Evolutionary conservation across 495 filamentous ascomycete species (phyloP).

Genomic region (Glonium stellatum): DNA sequence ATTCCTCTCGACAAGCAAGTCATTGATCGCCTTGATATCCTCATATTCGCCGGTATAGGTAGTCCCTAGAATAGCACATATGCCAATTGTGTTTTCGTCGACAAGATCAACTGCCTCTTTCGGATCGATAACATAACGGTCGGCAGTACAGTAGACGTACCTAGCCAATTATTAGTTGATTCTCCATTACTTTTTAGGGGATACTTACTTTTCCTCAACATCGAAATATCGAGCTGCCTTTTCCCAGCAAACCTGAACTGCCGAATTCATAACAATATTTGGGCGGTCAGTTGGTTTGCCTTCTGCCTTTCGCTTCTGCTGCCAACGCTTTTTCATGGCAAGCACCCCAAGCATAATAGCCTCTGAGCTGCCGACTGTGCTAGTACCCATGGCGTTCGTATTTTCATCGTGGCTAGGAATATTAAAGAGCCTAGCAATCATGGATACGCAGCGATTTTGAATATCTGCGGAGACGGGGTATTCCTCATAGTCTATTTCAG

Average conservation of each 20-base stretch:
- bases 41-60: conserved; percentile 97
- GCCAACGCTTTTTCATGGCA: conserved; percentile 94
- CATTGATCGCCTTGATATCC: conserved; percentile 83
- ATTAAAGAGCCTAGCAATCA: conserved; percentile 87
- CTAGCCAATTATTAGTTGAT: conserved; percentile 41
- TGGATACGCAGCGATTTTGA: conserved; percentile 85
- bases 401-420: conserved; percentile 47
- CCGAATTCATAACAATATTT: conserved; percentile 88
- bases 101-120: conserved; percentile 72
- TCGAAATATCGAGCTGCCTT: conserved; percentile 95
- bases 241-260: conserved; percentile 94
- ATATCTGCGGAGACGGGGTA: conserved; percentile 85
- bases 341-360: conserved; percentile 86
- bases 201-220: conserved; percentile 61
- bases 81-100: conserved; percentile 94
- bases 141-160: conserved; percentile 73
- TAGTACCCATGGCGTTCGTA: conserved; percentile 68
- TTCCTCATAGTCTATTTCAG: conserved; percentile 76
- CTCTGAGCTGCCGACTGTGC: conserved; percentile 77
- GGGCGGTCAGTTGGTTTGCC: conserved; percentile 69
- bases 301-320: conserved; percentile 69
- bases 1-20: conserved; percentile 61
- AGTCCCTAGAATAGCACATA: conserved; percentile 80
- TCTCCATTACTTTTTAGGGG: not conserved
- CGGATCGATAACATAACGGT: conserved; percentile 83